Base-by-base conservation (phyloP, 495 filamentous ascomycete species). In the Daldinia decipiens region DNA sequence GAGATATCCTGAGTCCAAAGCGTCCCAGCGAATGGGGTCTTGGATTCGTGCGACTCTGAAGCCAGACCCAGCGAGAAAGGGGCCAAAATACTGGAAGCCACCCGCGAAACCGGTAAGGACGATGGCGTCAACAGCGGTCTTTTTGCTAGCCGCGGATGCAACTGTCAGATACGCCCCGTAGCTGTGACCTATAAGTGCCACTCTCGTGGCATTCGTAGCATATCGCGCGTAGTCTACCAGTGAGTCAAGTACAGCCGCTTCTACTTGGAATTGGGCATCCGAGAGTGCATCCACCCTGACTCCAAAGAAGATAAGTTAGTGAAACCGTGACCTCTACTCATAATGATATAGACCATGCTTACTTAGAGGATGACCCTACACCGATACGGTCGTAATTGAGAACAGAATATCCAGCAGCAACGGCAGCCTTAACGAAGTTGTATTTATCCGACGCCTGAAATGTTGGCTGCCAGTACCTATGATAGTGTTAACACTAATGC, bases 321-420 rank as follows among this genome's bases (percentile, higher is more conserved):
- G 56, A 19, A 27, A 3, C 17, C 13, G 19, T 26, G 15, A 40
- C 11, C 50, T 11, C 11, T 4, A 19, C 27, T 17, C 5, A 4
- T 24, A 19, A 8, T 13, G 11, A 4, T 26, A 1, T n/a, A 21
- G 12, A 7, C 8, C 13, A 1, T 9, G 27, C 61, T 24, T 65
- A 75, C 72, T 86, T 85, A 2, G 83, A 83, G 1, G 86, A 89
- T 27, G 82, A 84, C 32, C 85, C 87, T 11, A 89, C 80, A 4
- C 87, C 88, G 5, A 89, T 79, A 36, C 88, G 83, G 70, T 90
- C 87, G 36, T 84, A 87, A 13, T 78, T 79, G 45, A 89, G 80
- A 6, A 85, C 86, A 5, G 81, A 83, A 67, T 84, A 89, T 2
- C 84, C 85, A 36, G 77, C 62, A 9, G 82, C 80, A 39, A 87